Evolutionary conservation across 805 yeast species (phyloP), one percentile per base, ranked within the genome.

Genomic region (Wickerhamia fluorescens): DNA sequence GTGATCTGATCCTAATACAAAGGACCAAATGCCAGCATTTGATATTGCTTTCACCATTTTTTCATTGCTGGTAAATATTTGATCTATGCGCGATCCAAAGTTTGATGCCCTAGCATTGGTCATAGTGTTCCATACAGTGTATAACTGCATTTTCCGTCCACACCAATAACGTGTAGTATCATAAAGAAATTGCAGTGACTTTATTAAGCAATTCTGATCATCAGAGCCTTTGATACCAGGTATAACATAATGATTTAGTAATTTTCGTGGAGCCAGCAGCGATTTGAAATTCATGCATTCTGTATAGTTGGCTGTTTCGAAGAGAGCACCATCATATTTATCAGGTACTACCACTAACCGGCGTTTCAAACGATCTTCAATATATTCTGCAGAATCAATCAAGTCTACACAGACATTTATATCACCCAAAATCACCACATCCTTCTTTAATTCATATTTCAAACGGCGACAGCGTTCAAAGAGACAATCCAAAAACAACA

Each of bases 121-220:
- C 41, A 77, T 54, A 2, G 87, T 81, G 52, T 87, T 88, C 98
- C 98, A 89, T 26, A 88, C 92, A 0, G 96, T 87, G 48, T 81
- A 92, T 72, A 87, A 64, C 14, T 72, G 75, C 44, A 70, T 48
- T 27, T 75, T 60, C 10, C 79, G 54, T 1, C 80, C 77, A 36
- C 78, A 78, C 2, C 49, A 32, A 16, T 53, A 47, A 24, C 96
- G 61, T 0, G 78, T 69, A 1, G 78, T 59, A 47, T 83, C 94
- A 31, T 66, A 49, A 18, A 82, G 46, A 7, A 71, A 55, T 23
- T 55, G 58, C 1, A 34, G 23, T 18, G 20, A 18, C 20, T 18
- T 10, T 7, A 18, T 10, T 10, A 18, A 7, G 7, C 9, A 10
- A 25, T 22, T 14, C 22, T 14, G 10, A 16, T 27, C 13, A 10